Percentiles rank a stretch among this genome's conserved stretches.
phyloP scores from a whole-genome alignment of 768 basidiomycete species.

The Tricholoma terreum region DNA sequence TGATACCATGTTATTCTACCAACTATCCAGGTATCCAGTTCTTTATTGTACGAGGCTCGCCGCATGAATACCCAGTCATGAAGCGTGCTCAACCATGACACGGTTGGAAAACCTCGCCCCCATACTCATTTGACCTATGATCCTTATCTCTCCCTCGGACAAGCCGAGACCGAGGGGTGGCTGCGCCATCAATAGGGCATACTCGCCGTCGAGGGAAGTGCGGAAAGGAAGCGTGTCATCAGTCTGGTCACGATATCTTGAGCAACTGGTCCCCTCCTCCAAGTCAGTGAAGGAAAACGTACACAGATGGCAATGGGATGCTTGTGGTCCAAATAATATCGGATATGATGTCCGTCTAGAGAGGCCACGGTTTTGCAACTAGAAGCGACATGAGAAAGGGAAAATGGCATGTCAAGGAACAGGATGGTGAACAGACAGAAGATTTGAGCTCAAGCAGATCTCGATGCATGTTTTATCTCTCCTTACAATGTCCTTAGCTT shows the following conservation, averaged over 20 bases:
- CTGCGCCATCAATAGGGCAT: constrained; percentile 71
- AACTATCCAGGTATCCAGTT: too few relatives aligned
- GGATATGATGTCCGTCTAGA: constrained; percentile 72
- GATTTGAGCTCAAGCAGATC: constrained; percentile 78
- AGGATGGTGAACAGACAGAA: constrained; percentile 47
- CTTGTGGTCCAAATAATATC: constrained; percentile 54
- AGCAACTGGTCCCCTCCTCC: not conserved
- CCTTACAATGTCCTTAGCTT: constrained; percentile 54
- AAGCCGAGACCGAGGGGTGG: constrained; percentile 74
- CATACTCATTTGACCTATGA: constrained; percentile 63
- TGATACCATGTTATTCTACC: too few relatives aligned
- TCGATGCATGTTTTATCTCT: constrained; percentile 61
- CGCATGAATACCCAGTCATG: too few relatives aligned
- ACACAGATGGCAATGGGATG: constrained; percentile 82
- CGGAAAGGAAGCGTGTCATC: constrained; percentile 80
- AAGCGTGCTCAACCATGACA: too few relatives aligned
- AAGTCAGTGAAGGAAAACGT: constrained; percentile 23
- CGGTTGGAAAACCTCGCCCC: constrained; percentile 27
- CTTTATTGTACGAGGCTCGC: not conserved
- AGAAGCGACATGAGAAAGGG: not conserved
- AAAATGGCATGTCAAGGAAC: not conserved
- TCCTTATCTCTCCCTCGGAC: constrained; percentile 49
- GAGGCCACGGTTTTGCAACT: constrained; percentile 68
- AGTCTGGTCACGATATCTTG: constrained; percentile 45
- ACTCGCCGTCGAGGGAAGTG: constrained; percentile 72